Evolutionary conservation across 1,284 basidiomycete genomes (phyloP).

Genomic region (Fistulinella staudtii): DNA sequence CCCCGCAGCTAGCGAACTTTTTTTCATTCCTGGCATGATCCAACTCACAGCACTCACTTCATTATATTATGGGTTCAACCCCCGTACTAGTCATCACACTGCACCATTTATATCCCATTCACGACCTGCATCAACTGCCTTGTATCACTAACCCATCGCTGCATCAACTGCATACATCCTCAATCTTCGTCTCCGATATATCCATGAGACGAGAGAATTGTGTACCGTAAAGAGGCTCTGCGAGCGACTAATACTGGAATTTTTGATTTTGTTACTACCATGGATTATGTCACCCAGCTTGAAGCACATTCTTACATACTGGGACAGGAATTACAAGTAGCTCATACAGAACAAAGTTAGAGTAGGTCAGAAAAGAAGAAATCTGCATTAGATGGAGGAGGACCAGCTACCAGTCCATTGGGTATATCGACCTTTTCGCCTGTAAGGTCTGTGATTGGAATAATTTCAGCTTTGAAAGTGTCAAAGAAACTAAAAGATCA

Average conservation of each 20-base stretch:
- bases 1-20: not conserved
- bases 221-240: slow-evolving; percentile 24
- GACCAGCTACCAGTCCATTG: slow-evolving; percentile 62
- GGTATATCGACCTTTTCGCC: slow-evolving; percentile 93
- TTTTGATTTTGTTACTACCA: slow-evolving; percentile 6
- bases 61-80: slow-evolving; percentile 66
- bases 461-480: not conserved
- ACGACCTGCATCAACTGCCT: slow-evolving; percentile 43
- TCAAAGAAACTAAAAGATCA: not conserved
- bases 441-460: slow-evolving; percentile 62
- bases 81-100: slow-evolving; percentile 40
- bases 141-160: slow-evolving; percentile 25
- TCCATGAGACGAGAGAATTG: slow-evolving; percentile 11
- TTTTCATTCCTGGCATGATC: slow-evolving; percentile 14
- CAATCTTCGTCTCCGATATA: slow-evolving; percentile 13
- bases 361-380: slow-evolving; percentile 81
- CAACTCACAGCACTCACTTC: slow-evolving; percentile 25
- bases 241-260: slow-evolving; percentile 23
- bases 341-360: slow-evolving; percentile 11
- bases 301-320: slow-evolving; percentile 2
- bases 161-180: slow-evolving; percentile 42
- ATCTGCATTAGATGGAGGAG: slow-evolving; percentile 75
- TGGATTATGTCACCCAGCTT: not conserved
- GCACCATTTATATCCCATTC: slow-evolving; percentile 21
- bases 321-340: slow-evolving; percentile 12